Conservation (phyloP, 2,329 filamentous ascomycete genomes). For the Colletotrichum orchidophilum region DNA sequence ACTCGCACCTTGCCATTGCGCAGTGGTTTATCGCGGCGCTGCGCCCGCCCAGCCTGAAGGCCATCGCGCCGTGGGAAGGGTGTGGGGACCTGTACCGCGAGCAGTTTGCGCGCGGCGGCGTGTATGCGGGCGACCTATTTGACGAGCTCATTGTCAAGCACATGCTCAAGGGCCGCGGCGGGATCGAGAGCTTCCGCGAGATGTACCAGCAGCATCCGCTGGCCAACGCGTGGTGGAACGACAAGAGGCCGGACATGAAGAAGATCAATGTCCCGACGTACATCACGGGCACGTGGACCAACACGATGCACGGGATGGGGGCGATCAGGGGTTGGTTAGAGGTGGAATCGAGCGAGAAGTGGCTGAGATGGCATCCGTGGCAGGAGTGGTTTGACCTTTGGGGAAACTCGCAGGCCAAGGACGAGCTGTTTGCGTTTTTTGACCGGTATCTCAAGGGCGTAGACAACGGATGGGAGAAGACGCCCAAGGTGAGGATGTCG, state of each 20-base stretch:
- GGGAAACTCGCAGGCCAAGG: conserved; percentile 23
- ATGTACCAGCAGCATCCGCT: conserved; percentile 37
- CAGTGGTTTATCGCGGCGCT: conserved; percentile 38
- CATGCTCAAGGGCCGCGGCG: conserved; percentile 36
- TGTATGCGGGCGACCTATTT: conserved; percentile 36
- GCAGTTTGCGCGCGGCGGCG: conserved; percentile 38
- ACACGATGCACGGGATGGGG: conserved; percentile 38
- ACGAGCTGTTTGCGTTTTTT: conserved; percentile 54
- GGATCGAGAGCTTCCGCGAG: conserved; percentile 36
- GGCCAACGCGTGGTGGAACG: conserved; percentile 38
- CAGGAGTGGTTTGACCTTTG: conserved; percentile 23
- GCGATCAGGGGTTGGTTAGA: conserved; percentile 42
- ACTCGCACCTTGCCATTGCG: conserved; percentile 39
- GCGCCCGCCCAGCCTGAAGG: conserved; percentile 32
- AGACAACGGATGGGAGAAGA: conserved; percentile 56
- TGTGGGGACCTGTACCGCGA: conserved; percentile 40
- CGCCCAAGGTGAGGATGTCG: conserved; percentile 52
- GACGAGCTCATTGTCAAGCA: conserved; percentile 31
- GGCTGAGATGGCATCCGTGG: conserved; percentile 43
- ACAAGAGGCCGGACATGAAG: conserved; percentile 37
- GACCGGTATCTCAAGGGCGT: conserved; percentile 54
- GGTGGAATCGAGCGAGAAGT: conserved; percentile 50
- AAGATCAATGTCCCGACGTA: conserved; percentile 38
- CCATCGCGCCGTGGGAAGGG: conserved; percentile 53
- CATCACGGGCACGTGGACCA: conserved; percentile 30